Evolutionary conservation across 805 yeast species (phyloP), one percentile per base, ranked within the genome.

Genomic region (Vanderwaltozyma polyspora): DNA sequence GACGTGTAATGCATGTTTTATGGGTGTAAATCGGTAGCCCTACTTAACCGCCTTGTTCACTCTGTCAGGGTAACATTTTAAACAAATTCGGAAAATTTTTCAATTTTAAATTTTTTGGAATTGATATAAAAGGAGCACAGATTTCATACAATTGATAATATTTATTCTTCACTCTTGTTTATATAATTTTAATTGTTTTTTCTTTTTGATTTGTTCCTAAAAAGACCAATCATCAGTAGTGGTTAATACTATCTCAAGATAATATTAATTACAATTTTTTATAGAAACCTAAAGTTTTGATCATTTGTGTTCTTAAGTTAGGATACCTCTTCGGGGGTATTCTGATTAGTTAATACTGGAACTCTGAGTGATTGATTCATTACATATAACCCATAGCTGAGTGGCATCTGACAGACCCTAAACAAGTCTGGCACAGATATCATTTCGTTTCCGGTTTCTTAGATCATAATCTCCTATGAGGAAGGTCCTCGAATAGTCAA

Each of bases 391-490:
- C 62, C 59, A 58, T 56, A 58, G 63, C 63, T 58, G 63, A 57
- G 45, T 55, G 53, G 40, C 33, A 38, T 43, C 44, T 56, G 59
- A 57, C 59, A 44, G 45, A 44, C 50, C 49, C 63, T 59, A 58
- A 58, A 58, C 63, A 58, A 53, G 57, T 42, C 45, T 40, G 60
- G 45, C 51, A 58, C 61, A 50, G 42, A 44, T 36, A 44, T 45
- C 54, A 55, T 51, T 58, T 57, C 63, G 63, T 58, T 57, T 58
- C 63, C 59, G 63, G 63, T 58, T 57, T 58, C 63, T 58, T 58
- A 57, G 63, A 58, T 49, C 40, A 56, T 43, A 14, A 37, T 46
- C 51, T 51, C 39, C 47, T 41, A 48, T 53, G 61, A 44, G 41
- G 49, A 34, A 41, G 48, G 45, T 43, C 44, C 38, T 38, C 36